A percentile compares a stretch with the other conserved stretches of the same genome.
These are phyloP conservation scores for Astrocystis sublimbata DNA, from an alignment of 495 filamentous ascomycete genomes.

Conservation along the genomic window DNA sequence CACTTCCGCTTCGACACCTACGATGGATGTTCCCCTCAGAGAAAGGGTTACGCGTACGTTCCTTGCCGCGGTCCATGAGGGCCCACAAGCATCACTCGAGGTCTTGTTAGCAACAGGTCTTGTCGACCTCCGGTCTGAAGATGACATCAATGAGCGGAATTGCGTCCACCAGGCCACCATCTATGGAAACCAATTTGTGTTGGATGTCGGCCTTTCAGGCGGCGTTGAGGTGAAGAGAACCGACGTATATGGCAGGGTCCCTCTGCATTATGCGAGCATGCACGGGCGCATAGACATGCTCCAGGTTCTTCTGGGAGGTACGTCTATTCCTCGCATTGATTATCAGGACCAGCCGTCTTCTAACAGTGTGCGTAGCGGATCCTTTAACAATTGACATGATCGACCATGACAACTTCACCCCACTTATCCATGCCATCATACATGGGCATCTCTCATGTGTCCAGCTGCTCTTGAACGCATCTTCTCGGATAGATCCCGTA, in stretches of 20 bases:
- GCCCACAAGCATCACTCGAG: slow-evolving; percentile 72
- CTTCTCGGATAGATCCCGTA: slow-evolving; percentile 77
- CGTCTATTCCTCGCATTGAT: slow-evolving; percentile 4
- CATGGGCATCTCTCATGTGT: slow-evolving; percentile 79
- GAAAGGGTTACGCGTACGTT: slow-evolving; percentile 87
- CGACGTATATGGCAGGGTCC: slow-evolving; percentile 92
- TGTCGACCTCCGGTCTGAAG: slow-evolving; percentile 83
- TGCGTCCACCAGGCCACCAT: slow-evolving; percentile 94
- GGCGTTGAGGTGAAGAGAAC: slow-evolving; percentile 73
- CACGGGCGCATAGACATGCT: slow-evolving; percentile 88
- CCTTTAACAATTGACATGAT: slow-evolving; percentile 72
- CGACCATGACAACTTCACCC: slow-evolving; percentile 97
- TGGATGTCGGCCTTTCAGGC: slow-evolving; percentile 68
- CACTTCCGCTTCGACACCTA: slow-evolving; percentile 38
- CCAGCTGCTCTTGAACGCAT: slow-evolving; percentile 66
- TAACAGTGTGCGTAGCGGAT: slow-evolving; percentile 38
- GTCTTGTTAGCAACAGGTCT: slow-evolving; percentile 76
- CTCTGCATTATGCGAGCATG: slow-evolving; percentile 95
- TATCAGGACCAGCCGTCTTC: background rate
- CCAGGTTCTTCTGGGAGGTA: slow-evolving; percentile 64
- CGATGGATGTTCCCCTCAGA: slow-evolving; percentile 47
- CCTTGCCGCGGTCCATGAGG: slow-evolving; percentile 81
- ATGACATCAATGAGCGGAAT: slow-evolving; percentile 97
- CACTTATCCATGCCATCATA: slow-evolving; percentile 91
- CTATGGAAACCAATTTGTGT: slow-evolving; percentile 74